phyloP scores from a whole-genome alignment of 2,329 filamentous ascomycete species.

The Arthrobotrys sinensis region DNA sequence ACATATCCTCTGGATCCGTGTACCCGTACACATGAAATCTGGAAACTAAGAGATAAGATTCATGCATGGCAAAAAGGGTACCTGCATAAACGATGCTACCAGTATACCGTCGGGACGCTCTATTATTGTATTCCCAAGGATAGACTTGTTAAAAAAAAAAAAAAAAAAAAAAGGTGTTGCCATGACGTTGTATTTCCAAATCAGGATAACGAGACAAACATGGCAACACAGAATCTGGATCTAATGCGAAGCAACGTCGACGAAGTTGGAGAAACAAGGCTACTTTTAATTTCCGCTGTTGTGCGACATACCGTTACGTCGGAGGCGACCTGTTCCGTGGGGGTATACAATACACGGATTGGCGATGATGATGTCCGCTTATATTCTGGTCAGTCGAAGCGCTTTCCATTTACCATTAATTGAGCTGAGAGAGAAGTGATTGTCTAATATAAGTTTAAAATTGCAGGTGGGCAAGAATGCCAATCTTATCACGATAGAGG shows the following conservation, averaged over 20 bases:
- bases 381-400: slow-evolving; percentile 29
- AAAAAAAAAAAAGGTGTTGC: slow-evolving; percentile 36
- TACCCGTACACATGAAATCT: not conserved
- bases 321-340: not conserved
- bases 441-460: slow-evolving; percentile 47
- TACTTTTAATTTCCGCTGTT: slow-evolving; percentile 53
- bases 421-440: slow-evolving; percentile 5
- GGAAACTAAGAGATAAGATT: not conserved
- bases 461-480: slow-evolving; percentile 32
- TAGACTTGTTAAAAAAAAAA: not conserved
- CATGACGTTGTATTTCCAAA: slow-evolving; percentile 48
- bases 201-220: slow-evolving; percentile 8
- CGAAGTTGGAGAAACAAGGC: not conserved
- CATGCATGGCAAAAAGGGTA: slow-evolving; percentile 42
- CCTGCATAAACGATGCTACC: slow-evolving; percentile 48
- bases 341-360: not conserved
- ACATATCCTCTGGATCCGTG: slow-evolving; percentile 14
- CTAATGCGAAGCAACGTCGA: slow-evolving; percentile 7
- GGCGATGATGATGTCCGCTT: not conserved
- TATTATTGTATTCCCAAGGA: not conserved
- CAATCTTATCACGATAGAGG: slow-evolving; percentile 45
- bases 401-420: slow-evolving; percentile 22
- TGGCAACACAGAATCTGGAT: slow-evolving; percentile 21
- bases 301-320: slow-evolving; percentile 34
- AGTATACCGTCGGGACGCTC: not conserved